Evolutionary conservation across 2,329 filamentous ascomycete species (phyloP).

Genomic region (Colletotrichum camelliae): DNA sequence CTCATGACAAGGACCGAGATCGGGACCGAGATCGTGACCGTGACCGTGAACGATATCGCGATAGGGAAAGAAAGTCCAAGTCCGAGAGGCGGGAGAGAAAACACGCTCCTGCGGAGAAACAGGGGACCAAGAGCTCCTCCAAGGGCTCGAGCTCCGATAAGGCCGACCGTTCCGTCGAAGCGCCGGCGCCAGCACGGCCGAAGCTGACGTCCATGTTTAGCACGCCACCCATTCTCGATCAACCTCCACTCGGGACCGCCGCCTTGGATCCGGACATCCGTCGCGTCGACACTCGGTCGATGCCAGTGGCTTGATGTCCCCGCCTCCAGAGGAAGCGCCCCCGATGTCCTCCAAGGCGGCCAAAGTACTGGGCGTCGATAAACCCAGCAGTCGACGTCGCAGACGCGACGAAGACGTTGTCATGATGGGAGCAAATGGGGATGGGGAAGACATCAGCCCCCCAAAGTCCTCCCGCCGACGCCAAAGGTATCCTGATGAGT

Average conservation of each 20-base stretch:
- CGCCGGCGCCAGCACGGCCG: constrained; percentile 58
- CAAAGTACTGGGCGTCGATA: constrained; percentile 70
- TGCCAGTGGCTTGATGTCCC: constrained; percentile 69
- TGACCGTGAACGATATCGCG: constrained; percentile 33
- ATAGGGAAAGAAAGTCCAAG: constrained; percentile 48
- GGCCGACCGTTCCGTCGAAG: constrained; percentile 56
- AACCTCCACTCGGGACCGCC: constrained; percentile 71
- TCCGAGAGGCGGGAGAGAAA: constrained; percentile 67
- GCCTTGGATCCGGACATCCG: constrained; percentile 59
- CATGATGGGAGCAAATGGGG: constrained; percentile 39
- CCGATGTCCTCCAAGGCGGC: constrained; percentile 78
- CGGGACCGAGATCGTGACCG: constrained; percentile 50
- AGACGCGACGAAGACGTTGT: constrained; percentile 53
- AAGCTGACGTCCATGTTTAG: constrained; percentile 71
- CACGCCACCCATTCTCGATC: constrained; percentile 71
- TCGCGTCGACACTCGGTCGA: constrained; percentile 75
- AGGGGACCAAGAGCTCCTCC: constrained; percentile 62
- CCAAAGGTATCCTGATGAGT: constrained; percentile 39
- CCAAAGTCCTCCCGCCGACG: constrained; percentile 37
- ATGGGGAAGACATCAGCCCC: constrained; percentile 18
- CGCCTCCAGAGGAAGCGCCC: constrained; percentile 71
- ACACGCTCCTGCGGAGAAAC: constrained; percentile 55
- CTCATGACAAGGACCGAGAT: constrained; percentile 52
- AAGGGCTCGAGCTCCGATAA: constrained; percentile 79
- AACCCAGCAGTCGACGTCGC: constrained; percentile 42